Evolutionary conservation across 805 yeast species (phyloP).

Genomic region (Blastobotrys americana): DNA sequence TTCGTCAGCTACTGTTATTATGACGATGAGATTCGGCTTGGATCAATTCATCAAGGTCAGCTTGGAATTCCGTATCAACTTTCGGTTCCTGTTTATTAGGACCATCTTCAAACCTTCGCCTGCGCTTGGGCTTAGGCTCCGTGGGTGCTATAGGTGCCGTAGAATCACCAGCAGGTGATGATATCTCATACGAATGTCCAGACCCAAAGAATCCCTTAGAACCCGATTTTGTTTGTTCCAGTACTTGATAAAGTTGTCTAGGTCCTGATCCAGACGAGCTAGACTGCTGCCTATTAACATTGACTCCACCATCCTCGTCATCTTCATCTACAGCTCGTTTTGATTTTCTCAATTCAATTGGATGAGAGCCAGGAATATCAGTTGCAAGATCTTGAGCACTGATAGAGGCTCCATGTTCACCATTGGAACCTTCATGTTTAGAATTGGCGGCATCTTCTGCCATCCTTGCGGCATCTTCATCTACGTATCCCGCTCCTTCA

Average conservation of each 20-base stretch:
- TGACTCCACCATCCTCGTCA: background rate
- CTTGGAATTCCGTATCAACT: conserved; percentile 8
- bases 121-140: conserved; percentile 7
- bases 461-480: conserved; percentile 30
- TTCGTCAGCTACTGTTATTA: too few species aligned
- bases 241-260: conserved; percentile 30
- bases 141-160: too few species aligned
- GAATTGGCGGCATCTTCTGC: conserved; percentile 13
- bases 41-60: conserved; percentile 13
- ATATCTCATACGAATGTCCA: conserved; percentile 22
- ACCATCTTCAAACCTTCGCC: conserved; percentile 6
- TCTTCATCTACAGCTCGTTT: background rate
- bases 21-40: too few species aligned
- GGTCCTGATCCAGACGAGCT: conserved; percentile 5
- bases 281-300: too few species aligned
- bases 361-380: background rate
- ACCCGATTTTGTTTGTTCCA: conserved; percentile 22
- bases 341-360: conserved; percentile 1
- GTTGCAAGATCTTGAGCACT: background rate
- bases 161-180: too few species aligned
- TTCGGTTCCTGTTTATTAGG: background rate
- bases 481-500: conserved; percentile 34
- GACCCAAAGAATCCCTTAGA: conserved; percentile 29
- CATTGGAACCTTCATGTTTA: conserved; percentile 1
- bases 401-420: conserved; percentile 7